phyloP scores from a whole-genome alignment of 805 yeast genomes.

The Lipomyces lipofer region DNA sequence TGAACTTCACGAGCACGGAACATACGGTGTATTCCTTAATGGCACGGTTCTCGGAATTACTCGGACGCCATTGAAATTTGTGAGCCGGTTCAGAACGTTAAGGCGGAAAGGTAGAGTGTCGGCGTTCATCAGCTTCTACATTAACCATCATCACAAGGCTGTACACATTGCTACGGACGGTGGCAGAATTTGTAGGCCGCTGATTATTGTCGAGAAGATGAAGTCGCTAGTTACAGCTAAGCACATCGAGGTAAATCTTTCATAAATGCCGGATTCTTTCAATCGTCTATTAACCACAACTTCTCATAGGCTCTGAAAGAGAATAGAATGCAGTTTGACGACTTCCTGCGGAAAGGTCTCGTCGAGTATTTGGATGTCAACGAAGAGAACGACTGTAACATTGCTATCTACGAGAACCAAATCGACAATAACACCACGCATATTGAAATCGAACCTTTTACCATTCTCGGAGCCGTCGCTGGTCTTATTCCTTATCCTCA shows the following conservation, averaged over 20 bases:
- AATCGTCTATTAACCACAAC: background rate
- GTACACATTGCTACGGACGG: constrained; percentile 99
- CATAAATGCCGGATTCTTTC: no score
- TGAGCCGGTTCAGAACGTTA: constrained; percentile 69
- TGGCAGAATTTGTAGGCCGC: constrained; percentile 95
- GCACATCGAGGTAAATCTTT: constrained; percentile 51
- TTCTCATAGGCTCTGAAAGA: constrained; percentile 50
- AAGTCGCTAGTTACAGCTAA: constrained; percentile 66
- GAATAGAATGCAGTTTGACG: constrained; percentile 87
- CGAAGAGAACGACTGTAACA: constrained; percentile 91
- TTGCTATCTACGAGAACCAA: constrained; percentile 81
- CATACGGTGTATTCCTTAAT: constrained; percentile 82
- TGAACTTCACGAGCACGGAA: constrained; percentile 71
- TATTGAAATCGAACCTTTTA: constrained; percentile 92
- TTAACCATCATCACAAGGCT: constrained; percentile 84
- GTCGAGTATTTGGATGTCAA: constrained; percentile 97
- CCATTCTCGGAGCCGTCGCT: constrained; percentile 94
- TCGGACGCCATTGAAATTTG: constrained; percentile 81
- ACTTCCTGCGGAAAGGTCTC: constrained; percentile 77
- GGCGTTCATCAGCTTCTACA: constrained; percentile 86
- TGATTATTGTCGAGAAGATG: constrained; percentile 80
- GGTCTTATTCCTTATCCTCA: constrained; percentile 99
- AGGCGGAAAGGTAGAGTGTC: constrained; percentile 85
- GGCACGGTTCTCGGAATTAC: constrained; percentile 95
- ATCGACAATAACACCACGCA: constrained; percentile 67